A percentile compares a stretch with the other conserved stretches of the same genome.
Conservation (phyloP, 345 rosid genomes). For the Eucalyptus urophylla region DNA sequence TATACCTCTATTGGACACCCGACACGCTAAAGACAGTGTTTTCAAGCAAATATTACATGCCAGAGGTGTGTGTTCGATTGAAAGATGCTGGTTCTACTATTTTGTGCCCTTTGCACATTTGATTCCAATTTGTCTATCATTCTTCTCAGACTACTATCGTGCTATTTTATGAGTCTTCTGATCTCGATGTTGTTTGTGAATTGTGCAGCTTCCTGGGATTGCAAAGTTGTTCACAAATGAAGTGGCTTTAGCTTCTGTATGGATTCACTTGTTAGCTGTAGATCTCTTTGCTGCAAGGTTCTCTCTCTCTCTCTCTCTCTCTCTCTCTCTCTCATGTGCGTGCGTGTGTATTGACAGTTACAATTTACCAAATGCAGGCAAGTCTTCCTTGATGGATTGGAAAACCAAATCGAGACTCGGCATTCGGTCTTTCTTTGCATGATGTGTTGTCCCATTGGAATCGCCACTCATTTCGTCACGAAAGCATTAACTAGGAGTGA, state of each 20-base stretch:
- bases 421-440: constrained; percentile 87
- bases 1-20: constrained; percentile 84
- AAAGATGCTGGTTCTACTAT: background rate
- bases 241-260: constrained; percentile 79
- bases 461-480: constrained; percentile 50
- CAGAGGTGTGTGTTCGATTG: constrained; percentile 40
- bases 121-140: background rate
- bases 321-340: background rate
- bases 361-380: constrained; percentile 34
- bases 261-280: constrained; percentile 81
- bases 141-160: background rate
- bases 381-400: constrained; percentile 69
- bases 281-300: constrained; percentile 96
- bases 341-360: background rate
- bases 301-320: background rate
- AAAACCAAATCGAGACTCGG: constrained; percentile 69
- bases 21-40: constrained; percentile 49
- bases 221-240: constrained; percentile 82
- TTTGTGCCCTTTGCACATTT: background rate
- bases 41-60: constrained; percentile 66
- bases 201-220: constrained; percentile 56
- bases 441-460: constrained; percentile 79
- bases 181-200: background rate
- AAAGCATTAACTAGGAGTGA: constrained; percentile 30
- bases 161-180: background rate